Evolutionary conservation across 495 filamentous ascomycete genomes (phyloP).

Genomic region (Hypoxylon crocopeplum): DNA sequence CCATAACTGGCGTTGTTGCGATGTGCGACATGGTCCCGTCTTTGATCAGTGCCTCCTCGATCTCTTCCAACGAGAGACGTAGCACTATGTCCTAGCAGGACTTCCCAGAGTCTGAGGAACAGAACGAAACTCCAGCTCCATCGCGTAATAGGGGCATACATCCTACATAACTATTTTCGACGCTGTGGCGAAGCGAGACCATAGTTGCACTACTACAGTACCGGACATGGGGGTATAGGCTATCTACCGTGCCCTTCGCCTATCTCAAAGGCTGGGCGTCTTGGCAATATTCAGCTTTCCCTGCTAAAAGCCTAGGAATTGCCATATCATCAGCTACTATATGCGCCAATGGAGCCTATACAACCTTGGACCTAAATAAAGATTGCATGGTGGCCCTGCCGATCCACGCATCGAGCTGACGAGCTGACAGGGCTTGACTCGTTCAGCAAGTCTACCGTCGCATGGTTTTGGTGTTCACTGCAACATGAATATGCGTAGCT

Average conservation of each 20-base stretch:
- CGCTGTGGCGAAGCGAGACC: slow-evolving; percentile 14
- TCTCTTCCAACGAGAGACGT: background rate
- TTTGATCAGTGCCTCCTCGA: background rate
- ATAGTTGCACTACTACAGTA: slow-evolving; percentile 3
- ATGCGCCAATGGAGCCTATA: slow-evolving; percentile 1
- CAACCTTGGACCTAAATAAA: background rate
- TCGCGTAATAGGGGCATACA: background rate
- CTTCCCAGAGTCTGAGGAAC: background rate
- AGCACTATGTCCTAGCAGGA: background rate
- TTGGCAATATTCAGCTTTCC: slow-evolving; percentile 24
- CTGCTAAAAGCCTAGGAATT: slow-evolving; percentile 3
- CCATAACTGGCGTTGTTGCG: slow-evolving; percentile 5
- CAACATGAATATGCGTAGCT: background rate
- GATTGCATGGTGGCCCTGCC: background rate
- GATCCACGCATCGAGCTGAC: slow-evolving; percentile 2
- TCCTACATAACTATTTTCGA: slow-evolving; percentile 12
- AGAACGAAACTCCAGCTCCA: background rate
- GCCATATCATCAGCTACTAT: slow-evolving; percentile 1
- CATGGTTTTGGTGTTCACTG: background rate
- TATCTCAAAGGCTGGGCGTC: slow-evolving; percentile 3
- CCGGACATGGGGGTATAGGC: slow-evolving; percentile 4
- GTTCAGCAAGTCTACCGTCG: background rate
- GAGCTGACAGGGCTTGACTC: background rate
- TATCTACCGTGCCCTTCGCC: slow-evolving; percentile 2
- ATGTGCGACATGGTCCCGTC: slow-evolving; percentile 27